These are phyloP conservation scores for Bipolaris sorokiniana DNA, from an alignment of 2,329 filamentous ascomycete genomes.

Conservation along the genomic window DNA sequence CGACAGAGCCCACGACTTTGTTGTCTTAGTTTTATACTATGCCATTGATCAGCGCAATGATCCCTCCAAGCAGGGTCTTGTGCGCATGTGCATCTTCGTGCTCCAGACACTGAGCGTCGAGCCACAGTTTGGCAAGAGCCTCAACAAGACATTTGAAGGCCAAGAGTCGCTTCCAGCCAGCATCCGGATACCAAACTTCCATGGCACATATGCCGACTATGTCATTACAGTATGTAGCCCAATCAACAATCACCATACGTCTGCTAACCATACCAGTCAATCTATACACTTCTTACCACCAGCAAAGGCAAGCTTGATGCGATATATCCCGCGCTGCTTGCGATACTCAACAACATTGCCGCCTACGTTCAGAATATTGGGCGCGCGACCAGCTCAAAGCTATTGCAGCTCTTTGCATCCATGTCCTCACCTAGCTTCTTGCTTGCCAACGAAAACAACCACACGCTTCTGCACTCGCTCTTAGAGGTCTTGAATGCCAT, in stretches of 20 bases:
- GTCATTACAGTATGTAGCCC: slow-evolving; percentile 74
- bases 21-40: slow-evolving; percentile 89
- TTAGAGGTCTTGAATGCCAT: slow-evolving; percentile 90
- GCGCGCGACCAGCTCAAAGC: slow-evolving; percentile 74
- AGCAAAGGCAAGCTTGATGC: slow-evolving; percentile 90
- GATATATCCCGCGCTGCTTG: slow-evolving; percentile 88
- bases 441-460: slow-evolving; percentile 89
- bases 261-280: slow-evolving; percentile 65
- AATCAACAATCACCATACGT: background rate
- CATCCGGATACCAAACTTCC: slow-evolving; percentile 83
- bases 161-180: slow-evolving; percentile 84
- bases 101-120: slow-evolving; percentile 95
- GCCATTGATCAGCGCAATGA: slow-evolving; percentile 88
- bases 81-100: slow-evolving; percentile 97
- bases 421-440: slow-evolving; percentile 95
- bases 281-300: slow-evolving; percentile 87
- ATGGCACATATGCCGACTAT: slow-evolving; percentile 91
- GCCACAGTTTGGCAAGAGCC: slow-evolving; percentile 82
- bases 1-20: slow-evolving; percentile 88
- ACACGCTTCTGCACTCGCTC: slow-evolving; percentile 77
- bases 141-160: slow-evolving; percentile 87
- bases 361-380: slow-evolving; percentile 82
- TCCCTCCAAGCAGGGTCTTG: slow-evolving; percentile 84
- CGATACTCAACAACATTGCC: slow-evolving; percentile 91
- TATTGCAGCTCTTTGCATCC: slow-evolving; percentile 85